Evolutionary conservation across 805 yeast genomes (phyloP).

Genomic region (Limtongia smithiae): DNA sequence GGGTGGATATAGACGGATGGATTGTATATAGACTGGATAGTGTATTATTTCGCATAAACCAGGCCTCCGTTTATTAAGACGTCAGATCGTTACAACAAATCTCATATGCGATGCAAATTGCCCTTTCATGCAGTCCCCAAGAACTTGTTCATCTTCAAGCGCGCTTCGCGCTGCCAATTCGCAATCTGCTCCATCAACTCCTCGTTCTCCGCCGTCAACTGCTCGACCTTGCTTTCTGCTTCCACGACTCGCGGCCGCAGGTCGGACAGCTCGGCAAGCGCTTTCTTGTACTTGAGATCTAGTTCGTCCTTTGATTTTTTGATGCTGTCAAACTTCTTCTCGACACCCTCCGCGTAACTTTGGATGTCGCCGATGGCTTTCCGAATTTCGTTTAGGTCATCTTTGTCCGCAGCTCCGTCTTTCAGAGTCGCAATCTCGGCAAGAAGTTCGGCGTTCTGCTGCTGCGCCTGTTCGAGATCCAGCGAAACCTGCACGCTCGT

Average conservation of each 20-base stretch:
- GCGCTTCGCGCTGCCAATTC: constrained; percentile 6
- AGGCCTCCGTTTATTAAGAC: too few relatives aligned
- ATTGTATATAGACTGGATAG: neutral
- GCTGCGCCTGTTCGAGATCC: too few relatives aligned
- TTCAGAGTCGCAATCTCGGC: neutral
- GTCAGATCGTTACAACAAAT: too few relatives aligned
- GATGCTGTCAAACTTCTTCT: constrained; percentile 14
- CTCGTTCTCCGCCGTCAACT: constrained; percentile 6
- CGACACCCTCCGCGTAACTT: constrained; percentile 7
- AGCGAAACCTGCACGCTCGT: too few relatives aligned
- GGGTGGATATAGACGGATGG: neutral
- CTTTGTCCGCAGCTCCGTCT: neutral
- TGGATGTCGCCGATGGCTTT: constrained; percentile 14
- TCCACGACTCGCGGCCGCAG: constrained; percentile 10
- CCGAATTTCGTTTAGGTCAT: constrained; percentile 14
- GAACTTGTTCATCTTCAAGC: constrained; percentile 16
- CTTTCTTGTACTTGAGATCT: constrained; percentile 11
- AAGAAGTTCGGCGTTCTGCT: neutral
- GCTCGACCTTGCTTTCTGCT: constrained; percentile 13
- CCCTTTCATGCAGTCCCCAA: neutral
- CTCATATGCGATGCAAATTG: neutral
- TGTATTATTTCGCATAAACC: neutral
- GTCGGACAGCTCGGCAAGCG: constrained; percentile 11
- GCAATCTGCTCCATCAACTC: constrained; percentile 7
- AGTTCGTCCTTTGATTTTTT: constrained; percentile 1